phyloP scores from a whole-genome alignment of 2,329 filamentous ascomycete genomes.

The Knufia petricola region DNA sequence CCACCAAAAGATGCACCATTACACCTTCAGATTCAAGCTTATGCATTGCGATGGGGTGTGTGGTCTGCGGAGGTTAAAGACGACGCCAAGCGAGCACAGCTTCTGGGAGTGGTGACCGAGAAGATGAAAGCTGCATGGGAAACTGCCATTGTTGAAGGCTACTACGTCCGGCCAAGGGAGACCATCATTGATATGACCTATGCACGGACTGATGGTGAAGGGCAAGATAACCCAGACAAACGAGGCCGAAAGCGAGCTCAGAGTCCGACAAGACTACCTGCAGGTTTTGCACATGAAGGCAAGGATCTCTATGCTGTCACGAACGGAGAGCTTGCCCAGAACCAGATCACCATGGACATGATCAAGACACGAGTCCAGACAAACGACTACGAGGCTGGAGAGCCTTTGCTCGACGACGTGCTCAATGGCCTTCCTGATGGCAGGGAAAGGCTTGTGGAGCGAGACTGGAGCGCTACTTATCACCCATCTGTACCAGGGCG shows the following conservation, averaged over 20 bases:
- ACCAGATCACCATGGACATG: constrained; percentile 12
- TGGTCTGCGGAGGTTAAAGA: constrained; percentile 16
- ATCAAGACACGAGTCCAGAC: constrained; percentile 12
- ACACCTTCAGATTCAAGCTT: constrained; percentile 15
- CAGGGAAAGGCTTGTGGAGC: not conserved
- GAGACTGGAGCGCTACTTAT: constrained; percentile 14
- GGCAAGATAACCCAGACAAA: constrained; percentile 1
- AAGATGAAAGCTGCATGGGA: constrained; percentile 18
- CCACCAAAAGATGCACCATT: constrained; percentile 13
- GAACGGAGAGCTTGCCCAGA: constrained; percentile 17
- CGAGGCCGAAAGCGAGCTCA: constrained; percentile 6
- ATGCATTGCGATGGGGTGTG: constrained; percentile 15
- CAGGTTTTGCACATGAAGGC: constrained; percentile 4
- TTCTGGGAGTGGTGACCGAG: constrained; percentile 16
- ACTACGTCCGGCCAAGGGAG: constrained; percentile 2
- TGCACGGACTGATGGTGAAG: not conserved
- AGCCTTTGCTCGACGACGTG: constrained; percentile 10
- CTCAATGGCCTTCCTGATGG: constrained; percentile 6
- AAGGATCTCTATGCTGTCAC: constrained; percentile 12
- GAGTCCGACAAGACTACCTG: constrained; percentile 1
- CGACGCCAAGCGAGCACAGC: constrained; percentile 12
- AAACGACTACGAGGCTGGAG: constrained; percentile 8
- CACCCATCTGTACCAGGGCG: constrained; percentile 13
- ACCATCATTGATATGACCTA: not conserved
- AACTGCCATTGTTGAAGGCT: constrained; percentile 4